These are phyloP conservation scores for Trypanosoma conorhini DNA, from an alignment of 208 protist species.

Conservation along the genomic window DNA sequence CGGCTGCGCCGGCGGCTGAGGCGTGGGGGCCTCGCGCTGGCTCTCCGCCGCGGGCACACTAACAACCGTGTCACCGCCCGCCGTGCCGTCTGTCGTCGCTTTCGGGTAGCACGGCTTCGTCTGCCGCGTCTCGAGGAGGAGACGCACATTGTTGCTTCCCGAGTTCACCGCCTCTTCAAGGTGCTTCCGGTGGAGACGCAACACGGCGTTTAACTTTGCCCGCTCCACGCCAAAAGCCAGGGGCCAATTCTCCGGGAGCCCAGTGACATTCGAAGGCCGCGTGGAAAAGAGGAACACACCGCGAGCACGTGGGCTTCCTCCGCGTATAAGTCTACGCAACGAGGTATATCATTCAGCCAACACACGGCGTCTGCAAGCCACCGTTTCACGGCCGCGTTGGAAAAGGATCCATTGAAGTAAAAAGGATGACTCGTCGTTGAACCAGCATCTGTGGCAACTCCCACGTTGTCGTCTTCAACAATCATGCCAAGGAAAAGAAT, in stretches of 20 bases:
- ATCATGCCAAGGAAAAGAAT: slow-evolving; percentile 66
- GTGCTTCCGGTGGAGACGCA: slow-evolving; percentile 13
- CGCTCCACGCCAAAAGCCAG: slow-evolving; percentile 47
- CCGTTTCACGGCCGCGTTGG: slow-evolving; percentile 30
- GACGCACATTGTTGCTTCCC: slow-evolving; percentile 12
- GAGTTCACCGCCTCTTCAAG: slow-evolving; percentile 12
- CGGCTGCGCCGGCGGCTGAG: neutral
- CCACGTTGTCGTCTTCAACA: slow-evolving; percentile 31
- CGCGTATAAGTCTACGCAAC: slow-evolving; percentile 36
- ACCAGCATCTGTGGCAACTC: neutral
- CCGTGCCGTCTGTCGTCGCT: neutral
- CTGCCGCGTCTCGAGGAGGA: slow-evolving; percentile 1
- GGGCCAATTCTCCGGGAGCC: slow-evolving; percentile 52
- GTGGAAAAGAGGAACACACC: slow-evolving; percentile 58
- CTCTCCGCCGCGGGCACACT: neutral
- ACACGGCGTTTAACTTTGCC: slow-evolving; percentile 5
- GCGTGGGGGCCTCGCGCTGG: neutral
- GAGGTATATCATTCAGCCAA: slow-evolving; percentile 76
- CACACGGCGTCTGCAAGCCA: slow-evolving; percentile 62
- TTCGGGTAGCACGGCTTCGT: slow-evolving; percentile 8
- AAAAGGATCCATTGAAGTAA: slow-evolving; percentile 9
- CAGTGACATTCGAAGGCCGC: slow-evolving; percentile 30
- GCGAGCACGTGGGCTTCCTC: slow-evolving; percentile 49
- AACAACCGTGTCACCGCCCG: neutral
- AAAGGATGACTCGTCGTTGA: neutral